phyloP scores from a whole-genome alignment of 768 basidiomycete genomes.

The Tricholoma sp. region DNA sequence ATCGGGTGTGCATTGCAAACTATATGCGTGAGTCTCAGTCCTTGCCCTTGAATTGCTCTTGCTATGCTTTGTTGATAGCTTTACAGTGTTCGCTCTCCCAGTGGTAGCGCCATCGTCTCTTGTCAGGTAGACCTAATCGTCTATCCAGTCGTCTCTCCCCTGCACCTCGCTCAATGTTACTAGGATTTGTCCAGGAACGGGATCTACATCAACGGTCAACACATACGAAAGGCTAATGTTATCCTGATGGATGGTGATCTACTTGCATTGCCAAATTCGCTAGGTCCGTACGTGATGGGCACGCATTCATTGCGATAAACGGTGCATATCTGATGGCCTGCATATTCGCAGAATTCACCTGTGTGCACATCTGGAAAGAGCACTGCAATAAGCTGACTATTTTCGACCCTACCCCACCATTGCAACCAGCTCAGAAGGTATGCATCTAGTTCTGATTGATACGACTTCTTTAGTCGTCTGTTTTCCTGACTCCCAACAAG shows the following conservation, averaged over 20 bases:
- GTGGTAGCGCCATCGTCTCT: constrained; percentile 71
- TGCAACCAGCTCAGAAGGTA: constrained; percentile 50
- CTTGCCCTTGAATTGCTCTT: too few relatives aligned
- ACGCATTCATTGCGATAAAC: neutral
- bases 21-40: constrained; percentile 60
- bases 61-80: constrained; percentile 5
- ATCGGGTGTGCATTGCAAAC: constrained; percentile 69
- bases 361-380: constrained; percentile 52
- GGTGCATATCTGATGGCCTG: neutral
- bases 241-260: constrained; percentile 77
- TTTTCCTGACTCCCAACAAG: constrained; percentile 26
- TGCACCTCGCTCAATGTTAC: neutral
- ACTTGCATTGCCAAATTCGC: constrained; percentile 62
- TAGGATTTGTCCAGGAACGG: constrained; percentile 81
- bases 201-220: constrained; percentile 62
- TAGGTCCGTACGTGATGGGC: constrained; percentile 32
- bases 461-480: neutral
- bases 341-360: constrained; percentile 54
- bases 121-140: constrained; percentile 52
- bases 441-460: neutral
- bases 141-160: neutral
- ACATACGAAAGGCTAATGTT: constrained; percentile 59
- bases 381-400: constrained; percentile 47
- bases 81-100: constrained; percentile 59
- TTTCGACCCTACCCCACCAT: constrained; percentile 60